Base-by-base conservation (phyloP, 108 stramenopile species). In the Aurantiochytrium sp. region DNA sequence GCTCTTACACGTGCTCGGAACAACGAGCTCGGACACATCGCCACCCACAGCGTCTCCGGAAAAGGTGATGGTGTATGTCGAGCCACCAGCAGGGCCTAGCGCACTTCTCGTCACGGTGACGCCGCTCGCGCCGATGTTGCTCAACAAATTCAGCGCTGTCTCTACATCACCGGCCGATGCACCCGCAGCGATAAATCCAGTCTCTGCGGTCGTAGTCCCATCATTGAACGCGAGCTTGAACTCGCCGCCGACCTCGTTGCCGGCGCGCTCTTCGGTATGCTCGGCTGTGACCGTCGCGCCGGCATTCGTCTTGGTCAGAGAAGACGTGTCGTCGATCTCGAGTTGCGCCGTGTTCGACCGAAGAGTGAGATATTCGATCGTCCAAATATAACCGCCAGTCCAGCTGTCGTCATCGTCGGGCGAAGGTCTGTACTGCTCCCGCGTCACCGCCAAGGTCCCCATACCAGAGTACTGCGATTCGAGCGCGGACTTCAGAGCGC, bases 381-480 rank as follows among this genome's bases (percentile, higher is more conserved):
- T 94, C 95, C 95, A 96, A 15, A 85, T 85, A 87, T 95, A 96
- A 37, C 95, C 94, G 15, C 96, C 96, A 8, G 92, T 92, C 95
- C 95, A 96, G 36, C 95, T 55, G 5, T 53, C 48, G 54, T 93
- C 88, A 89, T 34, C 36, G 69, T 48, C 68, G 90, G 52, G 53
- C 89, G 91, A 2, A 54, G 89, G 85, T 2, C 27, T 8, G 69
- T 94, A 95, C 12, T 92, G 87, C 17, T 85, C 36, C 37, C 95
- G 89, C 21, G 94, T 53, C 19, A 96, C 94, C 19, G 85, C 52
- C 19, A 96, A 89, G 24, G 87, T 39, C 6, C 95, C 95, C 87
- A 95, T 95, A 32, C 90, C 92, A 48, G 24, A 27, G 8, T 27
- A 48, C 27, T 24, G n/a, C 8, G 32, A 34, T 48, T 81, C 73